phyloP scores from a whole-genome alignment of 2,329 filamentous ascomycete genomes.

The Ceratocystis variospora region DNA sequence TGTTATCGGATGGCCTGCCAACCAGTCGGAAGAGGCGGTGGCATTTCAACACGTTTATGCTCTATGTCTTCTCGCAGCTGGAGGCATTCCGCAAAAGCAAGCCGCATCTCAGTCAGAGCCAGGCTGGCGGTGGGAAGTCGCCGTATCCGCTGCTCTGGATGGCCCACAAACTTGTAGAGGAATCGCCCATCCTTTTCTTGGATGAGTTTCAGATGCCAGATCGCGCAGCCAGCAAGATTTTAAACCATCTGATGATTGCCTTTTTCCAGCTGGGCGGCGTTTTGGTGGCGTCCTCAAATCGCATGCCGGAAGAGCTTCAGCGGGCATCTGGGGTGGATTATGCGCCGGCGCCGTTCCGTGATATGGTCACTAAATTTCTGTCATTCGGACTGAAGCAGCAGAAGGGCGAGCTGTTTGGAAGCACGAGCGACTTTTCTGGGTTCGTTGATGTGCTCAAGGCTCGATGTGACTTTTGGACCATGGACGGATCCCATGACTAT shows the following conservation, averaged over 20 bases:
- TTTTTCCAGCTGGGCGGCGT: conserved; percentile 77
- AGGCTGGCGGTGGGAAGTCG: conserved; percentile 30
- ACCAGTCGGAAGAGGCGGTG: conserved; percentile 59
- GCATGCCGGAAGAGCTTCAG: conserved; percentile 68
- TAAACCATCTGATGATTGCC: conserved; percentile 62
- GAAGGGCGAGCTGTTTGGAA: conserved; percentile 40
- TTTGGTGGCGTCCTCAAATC: conserved; percentile 65
- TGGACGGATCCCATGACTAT: conserved; percentile 54
- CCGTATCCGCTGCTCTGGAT: conserved; percentile 56
- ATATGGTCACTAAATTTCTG: conserved; percentile 35
- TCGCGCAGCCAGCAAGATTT: conserved; percentile 60
- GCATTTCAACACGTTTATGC: conserved; percentile 81
- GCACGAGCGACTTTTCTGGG: conserved; percentile 57
- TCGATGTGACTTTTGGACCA: conserved; percentile 72
- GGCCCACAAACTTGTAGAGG: conserved; percentile 61
- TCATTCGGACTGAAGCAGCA: conserved; percentile 24
- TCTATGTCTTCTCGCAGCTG: conserved; percentile 58
- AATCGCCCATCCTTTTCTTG: conserved; percentile 62
- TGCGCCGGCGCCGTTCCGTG: conserved; percentile 39
- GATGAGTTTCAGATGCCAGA: conserved; percentile 79
- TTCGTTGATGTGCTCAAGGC: conserved; percentile 66
- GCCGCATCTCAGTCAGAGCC: conserved; percentile 14
- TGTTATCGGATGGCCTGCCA: conserved; percentile 65
- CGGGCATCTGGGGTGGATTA: conserved; percentile 63
- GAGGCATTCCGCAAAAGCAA: conserved; percentile 43